Evolutionary conservation across 768 basidiomycete genomes (phyloP).

Genomic region (Neoboletus subvelutipes): DNA sequence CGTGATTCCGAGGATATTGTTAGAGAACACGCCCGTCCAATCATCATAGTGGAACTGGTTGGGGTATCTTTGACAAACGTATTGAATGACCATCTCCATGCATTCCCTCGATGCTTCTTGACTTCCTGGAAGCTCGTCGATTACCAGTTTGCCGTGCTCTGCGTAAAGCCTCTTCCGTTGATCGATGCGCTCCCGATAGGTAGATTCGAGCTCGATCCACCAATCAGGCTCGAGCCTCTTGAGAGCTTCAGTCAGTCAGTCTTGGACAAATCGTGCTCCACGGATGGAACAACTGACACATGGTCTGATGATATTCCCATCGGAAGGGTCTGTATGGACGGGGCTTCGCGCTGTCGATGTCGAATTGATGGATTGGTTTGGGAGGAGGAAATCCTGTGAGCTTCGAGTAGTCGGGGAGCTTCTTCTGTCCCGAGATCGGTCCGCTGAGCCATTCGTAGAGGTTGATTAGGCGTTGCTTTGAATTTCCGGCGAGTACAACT

Average conservation of each 20-base stretch:
- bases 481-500: neutral
- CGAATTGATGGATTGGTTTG: slow-evolving; percentile 40
- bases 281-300: slow-evolving; percentile 39
- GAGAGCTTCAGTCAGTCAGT: slow-evolving; percentile 33
- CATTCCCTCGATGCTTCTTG: slow-evolving; percentile 50
- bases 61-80: slow-evolving; percentile 56
- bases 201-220: slow-evolving; percentile 58
- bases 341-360: slow-evolving; percentile 42
- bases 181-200: slow-evolving; percentile 43
- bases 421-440: slow-evolving; percentile 6
- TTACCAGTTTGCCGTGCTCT: slow-evolving; percentile 39
- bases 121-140: slow-evolving; percentile 50
- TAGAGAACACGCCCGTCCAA: slow-evolving; percentile 39
- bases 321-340: slow-evolving; percentile 57
- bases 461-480: neutral
- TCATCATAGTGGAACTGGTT: slow-evolving; percentile 44
- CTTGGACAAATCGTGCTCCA: neutral
- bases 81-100: slow-evolving; percentile 56
- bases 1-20: slow-evolving; percentile 39
- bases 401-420: slow-evolving; percentile 39
- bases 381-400: slow-evolving; percentile 47
- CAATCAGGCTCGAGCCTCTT: slow-evolving; percentile 51
- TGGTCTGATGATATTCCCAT: slow-evolving; percentile 57
- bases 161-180: slow-evolving; percentile 42
- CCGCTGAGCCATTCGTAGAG: slow-evolving; percentile 9